Evolutionary conservation across 139 green algal genomes (phyloP).

Genomic region (Desmodesmus armatus): DNA sequence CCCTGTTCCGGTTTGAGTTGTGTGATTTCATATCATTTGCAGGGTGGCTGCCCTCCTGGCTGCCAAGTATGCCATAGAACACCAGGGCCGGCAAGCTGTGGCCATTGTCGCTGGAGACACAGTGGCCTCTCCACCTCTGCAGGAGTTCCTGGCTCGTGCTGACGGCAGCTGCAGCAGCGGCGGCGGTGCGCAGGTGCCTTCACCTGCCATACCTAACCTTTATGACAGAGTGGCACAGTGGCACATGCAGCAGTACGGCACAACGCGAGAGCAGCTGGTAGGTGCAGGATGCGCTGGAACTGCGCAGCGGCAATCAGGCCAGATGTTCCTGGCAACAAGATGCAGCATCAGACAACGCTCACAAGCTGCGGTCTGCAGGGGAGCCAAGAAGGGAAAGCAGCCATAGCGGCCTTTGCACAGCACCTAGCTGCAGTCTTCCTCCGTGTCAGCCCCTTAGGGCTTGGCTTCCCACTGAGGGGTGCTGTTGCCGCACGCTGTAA

Average conservation of each 20-base stretch:
- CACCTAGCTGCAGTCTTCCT: too few species aligned
- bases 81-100: conserved; percentile 9
- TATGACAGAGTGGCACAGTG: conserved; percentile 43
- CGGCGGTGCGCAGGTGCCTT: background rate
- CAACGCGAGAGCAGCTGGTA: conserved; percentile 45
- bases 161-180: conserved; percentile 39
- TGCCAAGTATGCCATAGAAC: background rate
- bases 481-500: too few species aligned
- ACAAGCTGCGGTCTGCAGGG: too few species aligned
- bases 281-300: too few species aligned
- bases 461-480: too few species aligned
- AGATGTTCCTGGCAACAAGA: background rate
- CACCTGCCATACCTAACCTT: conserved; percentile 43
- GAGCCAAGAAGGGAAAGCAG: too few species aligned
- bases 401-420: too few species aligned
- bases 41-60: conserved; percentile 10
- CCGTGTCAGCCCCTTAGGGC: too few species aligned
- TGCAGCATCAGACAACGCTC: too few species aligned
- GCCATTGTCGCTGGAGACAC: conserved; percentile 32
- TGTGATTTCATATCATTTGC: background rate
- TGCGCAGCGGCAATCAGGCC: too few species aligned
- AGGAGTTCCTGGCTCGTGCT: conserved; percentile 28
- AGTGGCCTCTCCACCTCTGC: conserved; percentile 10
- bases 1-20: background rate
- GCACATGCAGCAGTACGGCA: conserved; percentile 46